Conservation (phyloP, 2,329 filamentous ascomycete species). For the Aspergillus aculeatus region DNA sequence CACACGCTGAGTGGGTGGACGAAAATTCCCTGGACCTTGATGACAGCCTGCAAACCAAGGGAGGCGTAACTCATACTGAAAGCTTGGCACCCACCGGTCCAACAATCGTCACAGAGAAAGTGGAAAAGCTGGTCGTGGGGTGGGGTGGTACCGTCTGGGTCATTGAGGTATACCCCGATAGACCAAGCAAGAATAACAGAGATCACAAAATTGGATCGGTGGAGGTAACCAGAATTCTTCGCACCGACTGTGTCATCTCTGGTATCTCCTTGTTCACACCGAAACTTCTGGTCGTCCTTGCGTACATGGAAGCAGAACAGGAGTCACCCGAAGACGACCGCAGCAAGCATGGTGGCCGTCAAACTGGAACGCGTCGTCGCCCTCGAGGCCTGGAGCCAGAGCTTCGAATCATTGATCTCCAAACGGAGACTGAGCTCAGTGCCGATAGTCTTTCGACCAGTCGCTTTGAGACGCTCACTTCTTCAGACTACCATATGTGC, state of each 20-base stretch:
- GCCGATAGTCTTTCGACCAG: constrained; percentile 83
- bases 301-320: constrained; percentile 75
- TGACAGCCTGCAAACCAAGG: constrained; percentile 49
- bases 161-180: constrained; percentile 80
- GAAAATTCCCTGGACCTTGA: constrained; percentile 74
- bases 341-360: constrained; percentile 42
- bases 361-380: constrained; percentile 66
- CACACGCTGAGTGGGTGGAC: constrained; percentile 88
- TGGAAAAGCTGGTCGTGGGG: constrained; percentile 81
- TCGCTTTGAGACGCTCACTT: constrained; percentile 79
- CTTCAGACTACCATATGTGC: constrained; percentile 87
- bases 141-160: constrained; percentile 98
- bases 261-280: constrained; percentile 96
- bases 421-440: constrained; percentile 77
- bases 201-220: constrained; percentile 74
- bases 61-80: constrained; percentile 36
- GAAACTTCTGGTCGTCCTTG: constrained; percentile 84
- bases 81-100: constrained; percentile 39
- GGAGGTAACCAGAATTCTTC: constrained; percentile 91
- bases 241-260: constrained; percentile 96
- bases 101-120: constrained; percentile 42
- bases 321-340: constrained; percentile 63
- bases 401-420: constrained; percentile 83
- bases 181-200: constrained; percentile 64
- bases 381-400: constrained; percentile 83